Base-by-base conservation (phyloP, 768 basidiomycete species). In the Nidula microcarpa region DNA sequence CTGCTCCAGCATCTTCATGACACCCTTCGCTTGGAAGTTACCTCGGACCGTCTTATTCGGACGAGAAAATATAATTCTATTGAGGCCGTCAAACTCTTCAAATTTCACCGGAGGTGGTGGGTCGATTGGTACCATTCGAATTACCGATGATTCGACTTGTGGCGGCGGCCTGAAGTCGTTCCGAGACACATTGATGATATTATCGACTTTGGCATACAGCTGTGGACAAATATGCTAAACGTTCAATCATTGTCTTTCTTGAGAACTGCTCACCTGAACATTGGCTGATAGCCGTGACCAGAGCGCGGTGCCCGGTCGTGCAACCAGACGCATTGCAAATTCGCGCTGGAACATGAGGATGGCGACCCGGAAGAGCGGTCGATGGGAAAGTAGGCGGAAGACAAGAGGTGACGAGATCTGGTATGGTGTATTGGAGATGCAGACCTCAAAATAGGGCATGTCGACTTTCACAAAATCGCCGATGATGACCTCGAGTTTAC, bases 261-360 rank as follows among this genome's bases (percentile, higher is more conserved):
- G 18, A 46, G 43, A 30, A 45, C 30, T 9, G 59, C 66, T 32
- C 49, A 72, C 76, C 64, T 98, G 97, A 9, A 98, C 97, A 68
- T 99, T 98, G 16, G 94, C 96, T 14, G 91, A 91, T 16, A 99
- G 74, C 41, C 97, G 81, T 48, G 94, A 97, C 97, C 97, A 99
- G 5, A 96, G 74, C 5, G 83, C 74, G 3, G 91, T 86, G 6
- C 86, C 86, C 0, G 97, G 94, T 18, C 82, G 77, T 3, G 96
- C 96, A 41, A 91, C 85, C 9, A 99, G 81, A 1, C 97, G 88
- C 55, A 95, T 77, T 0, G 97, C 97, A 63, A 99, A 99, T 70
- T 99, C 97, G 52, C 94, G 89, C 73, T 99, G 97, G 75, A 99
- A 99, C 97, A 99, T 99, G 74, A 99, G 89, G 56, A 99, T 93